Evolutionary conservation across 192 early-diverging fungal genomes (phyloP), one percentile per base, ranked within the genome.

Genomic region (Dimargaris verticillata): DNA sequence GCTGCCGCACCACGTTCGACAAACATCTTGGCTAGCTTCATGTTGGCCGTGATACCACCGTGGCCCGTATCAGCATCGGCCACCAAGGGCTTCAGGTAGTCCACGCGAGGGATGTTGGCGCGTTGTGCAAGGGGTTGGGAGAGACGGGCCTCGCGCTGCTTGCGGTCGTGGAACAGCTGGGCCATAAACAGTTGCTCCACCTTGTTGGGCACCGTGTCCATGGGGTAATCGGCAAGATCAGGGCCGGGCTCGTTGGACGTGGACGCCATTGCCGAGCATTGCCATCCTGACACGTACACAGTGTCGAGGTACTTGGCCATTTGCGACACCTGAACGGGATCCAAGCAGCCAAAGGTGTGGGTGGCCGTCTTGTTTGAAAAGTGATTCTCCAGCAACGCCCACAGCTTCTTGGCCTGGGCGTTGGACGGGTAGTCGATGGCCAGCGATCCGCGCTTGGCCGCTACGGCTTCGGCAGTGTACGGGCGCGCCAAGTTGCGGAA

Each of bases 21-120:
- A 71, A 96, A 89, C 88, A 96, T 89, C 80, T 93, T 93, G 77
- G 89, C 84, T 44, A 93, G 78, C 76, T 93, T 92, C 91, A 95
- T 93, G 70, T 82, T 87, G 62, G 94, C 94, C 9, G 92, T 97
- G 74, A 95, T 93, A 72, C 94, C 94, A 70, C 92, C 95, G 74
- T 97, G 95, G 20, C 95, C 95, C 15, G 95, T 95, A 69, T 97
- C 95, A 62, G 86, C 94, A 72, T 97, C 94, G 63, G 94, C 94
- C 66, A 97, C 89, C 69, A 97, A 90, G 28, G 94, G 92, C 15
- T 91, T 79, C 66, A 97, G 72, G 72, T 85, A 95, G 74, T 97
- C 95, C 60, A 87, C 77, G 68, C 71, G 79, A 44, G 87, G 82
- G 28, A 80, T 68, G 61, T 80, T 79, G 45, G 80, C 78, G 53